A percentile compares a stretch with the other conserved stretches of the same genome.
These are phyloP conservation scores for Tetrastigma voinierianum DNA, from an alignment of 164 flowering plant species.

Conservation along the genomic window DNA sequence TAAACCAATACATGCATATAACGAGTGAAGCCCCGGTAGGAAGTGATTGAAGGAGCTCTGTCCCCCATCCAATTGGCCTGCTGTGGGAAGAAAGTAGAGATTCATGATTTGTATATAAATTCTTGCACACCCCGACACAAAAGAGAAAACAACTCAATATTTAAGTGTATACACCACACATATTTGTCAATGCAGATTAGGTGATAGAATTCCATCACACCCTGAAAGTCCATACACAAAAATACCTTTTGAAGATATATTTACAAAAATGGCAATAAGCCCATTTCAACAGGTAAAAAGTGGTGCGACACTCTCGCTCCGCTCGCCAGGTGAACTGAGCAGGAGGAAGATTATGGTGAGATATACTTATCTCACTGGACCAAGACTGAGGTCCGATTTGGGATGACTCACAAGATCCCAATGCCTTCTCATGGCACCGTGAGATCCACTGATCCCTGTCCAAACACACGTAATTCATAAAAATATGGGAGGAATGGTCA, in stretches of 20 bases:
- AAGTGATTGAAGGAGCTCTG: conserved; percentile 41
- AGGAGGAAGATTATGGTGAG: conserved; percentile 58
- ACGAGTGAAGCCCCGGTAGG: conserved; percentile 63
- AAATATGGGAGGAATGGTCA: conserved; percentile 83
- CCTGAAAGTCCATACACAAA: too few relatives aligned
- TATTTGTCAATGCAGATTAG: conserved; percentile 39
- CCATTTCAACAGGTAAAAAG: conserved; percentile 93
- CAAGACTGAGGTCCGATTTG: conserved; percentile 75
- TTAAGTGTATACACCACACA: background rate
- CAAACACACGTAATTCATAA: conserved; percentile 43
- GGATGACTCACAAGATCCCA: conserved; percentile 84
- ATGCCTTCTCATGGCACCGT: conserved; percentile 71
- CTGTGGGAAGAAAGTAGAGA: conserved; percentile 51
- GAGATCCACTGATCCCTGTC: conserved; percentile 60
- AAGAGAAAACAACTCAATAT: background rate
- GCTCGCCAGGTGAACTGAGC: conserved; percentile 57
- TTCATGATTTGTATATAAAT: conserved; percentile 42
- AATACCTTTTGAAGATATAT: too few relatives aligned
- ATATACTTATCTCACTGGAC: conserved; percentile 74
- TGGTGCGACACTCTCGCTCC: conserved; percentile 84
- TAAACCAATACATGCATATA: conserved; percentile 55
- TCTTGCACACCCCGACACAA: background rate
- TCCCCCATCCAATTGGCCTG: conserved; percentile 52
- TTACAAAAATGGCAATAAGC: conserved; percentile 82
- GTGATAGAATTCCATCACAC: conserved; percentile 52